phyloP scores from a whole-genome alignment of 1,139 yeast species.

The Trichomonascaceae sp. region DNA sequence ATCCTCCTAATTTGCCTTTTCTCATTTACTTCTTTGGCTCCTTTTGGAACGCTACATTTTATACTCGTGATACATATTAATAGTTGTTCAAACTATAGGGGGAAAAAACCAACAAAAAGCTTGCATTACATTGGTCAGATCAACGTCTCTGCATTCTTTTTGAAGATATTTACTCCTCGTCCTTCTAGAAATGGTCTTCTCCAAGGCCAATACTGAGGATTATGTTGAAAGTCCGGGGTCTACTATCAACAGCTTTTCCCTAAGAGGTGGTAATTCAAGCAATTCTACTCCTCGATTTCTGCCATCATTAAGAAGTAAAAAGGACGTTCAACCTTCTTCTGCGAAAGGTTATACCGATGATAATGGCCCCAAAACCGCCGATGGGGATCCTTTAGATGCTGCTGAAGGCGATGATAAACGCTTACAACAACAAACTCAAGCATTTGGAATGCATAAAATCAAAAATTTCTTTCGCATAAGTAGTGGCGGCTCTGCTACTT shows the following conservation, averaged over 20 bases:
- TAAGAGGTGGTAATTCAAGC: neutral
- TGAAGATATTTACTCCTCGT: neutral
- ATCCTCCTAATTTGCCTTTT: neutral
- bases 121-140: neutral
- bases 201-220: neutral
- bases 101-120: no score
- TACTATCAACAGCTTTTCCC: neutral
- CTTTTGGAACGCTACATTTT: neutral
- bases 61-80: neutral
- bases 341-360: neutral
- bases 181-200: neutral
- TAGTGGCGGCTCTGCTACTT: slow-evolving; percentile 9
- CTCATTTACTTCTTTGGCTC: neutral
- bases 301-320: neutral
- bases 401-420: neutral
- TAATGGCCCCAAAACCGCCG: neutral
- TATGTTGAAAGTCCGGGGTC: neutral
- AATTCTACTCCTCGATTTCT: slow-evolving; percentile 4
- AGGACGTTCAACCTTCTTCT: neutral
- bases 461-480: slow-evolving; percentile 28
- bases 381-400: neutral
- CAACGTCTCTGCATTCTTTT: neutral
- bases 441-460: slow-evolving; percentile 21
- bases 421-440: slow-evolving; percentile 3
- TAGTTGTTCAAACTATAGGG: neutral